Conservation (phyloP, 2,329 filamentous ascomycete species). For the Periconia sp. region DNA sequence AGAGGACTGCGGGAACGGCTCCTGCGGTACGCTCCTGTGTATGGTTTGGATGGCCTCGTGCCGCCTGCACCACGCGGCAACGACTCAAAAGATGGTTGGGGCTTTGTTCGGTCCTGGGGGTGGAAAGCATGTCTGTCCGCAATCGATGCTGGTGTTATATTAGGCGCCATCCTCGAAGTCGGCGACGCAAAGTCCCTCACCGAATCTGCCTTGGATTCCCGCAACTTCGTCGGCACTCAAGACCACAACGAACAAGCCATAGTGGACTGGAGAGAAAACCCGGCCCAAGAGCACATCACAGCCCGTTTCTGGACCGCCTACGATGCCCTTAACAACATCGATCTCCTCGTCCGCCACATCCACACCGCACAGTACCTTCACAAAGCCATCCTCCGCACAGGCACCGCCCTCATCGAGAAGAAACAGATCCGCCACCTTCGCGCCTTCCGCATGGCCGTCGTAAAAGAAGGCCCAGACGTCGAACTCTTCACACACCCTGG, state of each 20-base stretch:
- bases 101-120: constrained; percentile 95
- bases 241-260: constrained; percentile 27
- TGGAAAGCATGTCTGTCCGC: constrained; percentile 94
- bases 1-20: constrained; percentile 81
- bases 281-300: constrained; percentile 50
- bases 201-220: constrained; percentile 32
- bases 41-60: constrained; percentile 91
- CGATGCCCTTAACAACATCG: constrained; percentile 59
- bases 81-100: constrained; percentile 87
- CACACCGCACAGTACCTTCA: constrained; percentile 86
- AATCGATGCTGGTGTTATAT: constrained; percentile 88
- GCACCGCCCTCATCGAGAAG: constrained; percentile 88
- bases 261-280: constrained; percentile 19
- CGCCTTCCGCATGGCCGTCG: constrained; percentile 91
- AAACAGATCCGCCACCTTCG: constrained; percentile 89
- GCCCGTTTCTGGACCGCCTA: constrained; percentile 61
- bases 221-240: constrained; percentile 30
- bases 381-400: constrained; percentile 88
- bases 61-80: constrained; percentile 66
- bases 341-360: constrained; percentile 73
- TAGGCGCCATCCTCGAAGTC: constrained; percentile 90
- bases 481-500: constrained; percentile 90
- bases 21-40: constrained; percentile 87
- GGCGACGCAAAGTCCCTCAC: constrained; percentile 59
- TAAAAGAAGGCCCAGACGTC: constrained; percentile 92